These are phyloP conservation scores for Echites panduratus DNA, from an alignment of 257 asterid genomes.

Conservation along the genomic window DNA sequence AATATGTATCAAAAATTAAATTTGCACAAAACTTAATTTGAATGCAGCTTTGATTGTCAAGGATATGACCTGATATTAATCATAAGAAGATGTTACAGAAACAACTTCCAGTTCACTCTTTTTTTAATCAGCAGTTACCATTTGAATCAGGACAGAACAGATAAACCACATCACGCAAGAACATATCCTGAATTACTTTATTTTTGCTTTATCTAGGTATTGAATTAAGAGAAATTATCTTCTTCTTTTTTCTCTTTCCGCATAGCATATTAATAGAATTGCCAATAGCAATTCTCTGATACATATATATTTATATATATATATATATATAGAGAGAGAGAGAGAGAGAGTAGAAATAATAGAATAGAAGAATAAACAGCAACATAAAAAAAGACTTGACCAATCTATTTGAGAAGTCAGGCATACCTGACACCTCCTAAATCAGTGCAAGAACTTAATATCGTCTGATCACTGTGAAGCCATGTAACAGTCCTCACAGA, in stretches of 20 bases:
- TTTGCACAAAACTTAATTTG: too few relatives aligned
- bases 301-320: too few relatives aligned
- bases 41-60: too few relatives aligned
- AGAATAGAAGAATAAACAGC: neutral
- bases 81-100: neutral
- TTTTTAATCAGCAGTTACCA: neutral
- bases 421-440: conserved; percentile 36
- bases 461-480: conserved; percentile 41
- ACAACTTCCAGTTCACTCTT: neutral
- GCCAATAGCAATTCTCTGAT: neutral
- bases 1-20: too few relatives aligned
- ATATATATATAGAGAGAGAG: too few relatives aligned
- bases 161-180: neutral
- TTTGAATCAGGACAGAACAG: neutral
- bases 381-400: neutral
- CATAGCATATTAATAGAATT: neutral
- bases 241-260: neutral
- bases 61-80: neutral
- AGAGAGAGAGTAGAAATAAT: too few relatives aligned
- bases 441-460: conserved; percentile 36
- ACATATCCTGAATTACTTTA: neutral
- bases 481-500: conserved; percentile 33
- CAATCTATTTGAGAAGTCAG: neutral
- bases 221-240: neutral
- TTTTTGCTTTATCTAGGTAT: neutral